Base-by-base conservation (phyloP, 2,329 filamentous ascomycete species). In the Colletotrichum sp. region DNA sequence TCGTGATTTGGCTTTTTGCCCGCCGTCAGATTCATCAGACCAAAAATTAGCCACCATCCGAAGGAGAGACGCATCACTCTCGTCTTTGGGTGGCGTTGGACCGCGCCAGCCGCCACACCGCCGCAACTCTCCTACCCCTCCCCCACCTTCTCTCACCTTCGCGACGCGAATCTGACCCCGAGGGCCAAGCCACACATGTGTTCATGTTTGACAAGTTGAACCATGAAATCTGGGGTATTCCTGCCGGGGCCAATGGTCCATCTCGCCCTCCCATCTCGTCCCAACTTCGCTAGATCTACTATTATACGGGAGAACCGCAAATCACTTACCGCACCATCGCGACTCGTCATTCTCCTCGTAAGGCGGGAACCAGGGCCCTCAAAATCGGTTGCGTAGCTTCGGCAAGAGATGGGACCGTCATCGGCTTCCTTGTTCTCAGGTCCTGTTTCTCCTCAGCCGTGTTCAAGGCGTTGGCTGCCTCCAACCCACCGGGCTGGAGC, bases 101-200 rank as follows among this genome's bases (percentile, higher is more conserved):
- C 44, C 44, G 44, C n/a, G 15, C 62, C 52, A 39, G 16, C 64
- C 70, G n/a, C 44, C 55, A 34, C 30, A 55, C 52, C 21, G 30
- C 60, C 69, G 39, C 60, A 21, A 39, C 49, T 52, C 32, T 30
- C 49, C 24, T 16, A 24, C 21, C 24, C 18, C 8, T 15, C 49
- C 69, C 32, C 32, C 6, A 15, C 13, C 57, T 63, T 5, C 24
- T 26, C 15, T 39, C 16, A 12, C 59, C 32, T 59, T 74, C 71
- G 71, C 71, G 71, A 71, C 71, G 71, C 71, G 71, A 74, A 68
- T 18, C 34, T 63, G 39, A 8, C 49, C 67, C 71, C 67, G 34
- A 59, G 59, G 10, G 26, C 21, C 24, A 21, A 70, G 59, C 66
- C 71, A 74, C 44, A 71, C 59, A 65, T 65, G 32, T 64, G 44